Conservation (phyloP, 768 basidiomycete species). For the Podaxis sp. region DNA sequence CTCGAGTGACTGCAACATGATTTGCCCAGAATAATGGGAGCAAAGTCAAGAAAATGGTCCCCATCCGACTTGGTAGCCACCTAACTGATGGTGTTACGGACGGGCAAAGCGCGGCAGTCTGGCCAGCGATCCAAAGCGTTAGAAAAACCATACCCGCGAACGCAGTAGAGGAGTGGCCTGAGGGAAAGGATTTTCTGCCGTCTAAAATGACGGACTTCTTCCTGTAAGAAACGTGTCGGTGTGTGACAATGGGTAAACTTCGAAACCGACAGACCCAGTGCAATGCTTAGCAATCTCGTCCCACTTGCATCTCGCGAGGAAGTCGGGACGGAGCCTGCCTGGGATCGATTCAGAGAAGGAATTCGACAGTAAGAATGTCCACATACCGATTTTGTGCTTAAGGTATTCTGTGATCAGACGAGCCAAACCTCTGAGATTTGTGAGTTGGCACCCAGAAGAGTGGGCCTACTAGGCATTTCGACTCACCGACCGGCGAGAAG, state of each 20-base stretch:
- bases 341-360: background rate
- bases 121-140: slow-evolving; percentile 59
- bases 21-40: slow-evolving; percentile 51
- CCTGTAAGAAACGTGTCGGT: slow-evolving; percentile 18
- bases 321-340: slow-evolving; percentile 63
- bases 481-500: slow-evolving; percentile 37
- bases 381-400: slow-evolving; percentile 54
- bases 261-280: slow-evolving; percentile 42
- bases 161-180: slow-evolving; percentile 64
- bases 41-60: slow-evolving; percentile 41
- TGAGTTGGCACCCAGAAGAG: background rate
- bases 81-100: slow-evolving; percentile 36
- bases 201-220: slow-evolving; percentile 34
- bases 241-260: background rate
- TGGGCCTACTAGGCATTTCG: background rate
- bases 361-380: background rate
- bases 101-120: slow-evolving; percentile 46
- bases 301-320: slow-evolving; percentile 63
- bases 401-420: slow-evolving; percentile 44
- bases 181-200: slow-evolving; percentile 62
- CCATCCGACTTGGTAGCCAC: slow-evolving; percentile 42
- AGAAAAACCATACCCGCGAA: slow-evolving; percentile 64
- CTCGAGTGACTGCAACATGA: slow-evolving; percentile 57
- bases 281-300: slow-evolving; percentile 41
- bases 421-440: slow-evolving; percentile 36